Evolutionary conservation across 192 early-diverging fungal species (phyloP).

Genomic region (Chytriomyces hyalinus): DNA sequence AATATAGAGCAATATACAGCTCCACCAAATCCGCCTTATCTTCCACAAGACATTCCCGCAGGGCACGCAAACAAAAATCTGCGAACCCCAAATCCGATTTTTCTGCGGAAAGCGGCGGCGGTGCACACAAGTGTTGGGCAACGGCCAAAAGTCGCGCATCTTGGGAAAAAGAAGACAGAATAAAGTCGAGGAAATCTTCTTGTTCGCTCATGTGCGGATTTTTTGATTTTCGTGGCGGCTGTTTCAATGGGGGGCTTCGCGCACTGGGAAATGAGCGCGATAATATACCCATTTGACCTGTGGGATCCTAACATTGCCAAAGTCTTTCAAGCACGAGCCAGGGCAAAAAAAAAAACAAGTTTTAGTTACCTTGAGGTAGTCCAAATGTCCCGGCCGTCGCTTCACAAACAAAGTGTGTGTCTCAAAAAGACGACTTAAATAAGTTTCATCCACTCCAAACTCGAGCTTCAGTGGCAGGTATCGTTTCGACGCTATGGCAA

Average conservation of each 20-base stretch:
- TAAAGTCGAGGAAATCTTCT: slow-evolving; percentile 16
- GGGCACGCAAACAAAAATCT: neutral
- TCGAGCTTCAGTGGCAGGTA: slow-evolving; percentile 62
- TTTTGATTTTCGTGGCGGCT: neutral
- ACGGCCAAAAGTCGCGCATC: slow-evolving; percentile 15
- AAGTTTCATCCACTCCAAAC: slow-evolving; percentile 36
- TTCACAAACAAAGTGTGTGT: slow-evolving; percentile 30
- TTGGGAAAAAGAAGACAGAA: slow-evolving; percentile 22
- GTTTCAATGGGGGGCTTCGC: neutral
- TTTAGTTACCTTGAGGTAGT: slow-evolving; percentile 38
- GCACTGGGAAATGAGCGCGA: slow-evolving; percentile 8
- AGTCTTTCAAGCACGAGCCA: neutral
- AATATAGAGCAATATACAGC: slow-evolving; percentile 7
- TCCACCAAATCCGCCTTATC: slow-evolving; percentile 8
- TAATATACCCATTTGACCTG: slow-evolving; percentile 13
- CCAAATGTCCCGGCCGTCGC: slow-evolving; percentile 43
- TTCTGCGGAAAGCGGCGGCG: neutral
- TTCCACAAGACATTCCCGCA: slow-evolving; percentile 22
- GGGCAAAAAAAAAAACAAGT: neutral
- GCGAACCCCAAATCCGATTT: neutral
- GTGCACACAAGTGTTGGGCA: slow-evolving; percentile 15
- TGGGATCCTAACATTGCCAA: slow-evolving; percentile 13
- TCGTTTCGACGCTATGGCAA: slow-evolving; percentile 60
- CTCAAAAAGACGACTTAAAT: slow-evolving; percentile 32
- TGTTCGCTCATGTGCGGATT: slow-evolving; percentile 8